phyloP scores from a whole-genome alignment of 352 stramenopile species.

The Phytophthora sp. region DNA sequence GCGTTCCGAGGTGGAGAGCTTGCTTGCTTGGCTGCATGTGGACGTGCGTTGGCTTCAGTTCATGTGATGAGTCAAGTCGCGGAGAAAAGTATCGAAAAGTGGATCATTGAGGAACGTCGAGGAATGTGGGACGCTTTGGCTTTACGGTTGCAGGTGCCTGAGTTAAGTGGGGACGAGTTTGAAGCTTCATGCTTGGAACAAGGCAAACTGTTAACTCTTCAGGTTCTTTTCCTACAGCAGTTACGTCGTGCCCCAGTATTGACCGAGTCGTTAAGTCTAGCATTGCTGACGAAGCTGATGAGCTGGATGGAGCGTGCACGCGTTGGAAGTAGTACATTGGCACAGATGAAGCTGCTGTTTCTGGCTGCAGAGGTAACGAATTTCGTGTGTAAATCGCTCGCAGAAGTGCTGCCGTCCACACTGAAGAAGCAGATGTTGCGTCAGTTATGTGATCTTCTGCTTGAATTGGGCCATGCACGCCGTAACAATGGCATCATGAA shows the following conservation, averaged over 20 bases:
- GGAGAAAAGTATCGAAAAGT: constrained; percentile 87
- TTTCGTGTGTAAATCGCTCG: constrained; percentile 69
- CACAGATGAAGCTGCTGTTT: constrained; percentile 87
- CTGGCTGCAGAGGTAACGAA: constrained; percentile 77
- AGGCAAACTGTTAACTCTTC: constrained; percentile 78
- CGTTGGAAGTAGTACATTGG: constrained; percentile 49
- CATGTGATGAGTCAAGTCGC: constrained; percentile 83
- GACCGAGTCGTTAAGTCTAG: constrained; percentile 72
- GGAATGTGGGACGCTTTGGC: constrained; percentile 70
- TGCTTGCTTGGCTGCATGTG: constrained; percentile 71
- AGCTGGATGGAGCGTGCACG: constrained; percentile 76
- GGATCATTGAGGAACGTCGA: constrained; percentile 80
- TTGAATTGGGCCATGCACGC: constrained; percentile 68
- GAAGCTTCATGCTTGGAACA: constrained; percentile 72
- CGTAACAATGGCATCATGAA: constrained; percentile 88
- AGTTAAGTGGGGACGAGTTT: constrained; percentile 85
- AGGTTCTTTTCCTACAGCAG: constrained; percentile 83
- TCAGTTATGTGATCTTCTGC: constrained; percentile 64
- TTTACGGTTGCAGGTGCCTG: constrained; percentile 66
- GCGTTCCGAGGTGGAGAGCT: constrained; percentile 82
- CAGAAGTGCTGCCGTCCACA: constrained; percentile 56
- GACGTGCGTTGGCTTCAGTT: constrained; percentile 79
- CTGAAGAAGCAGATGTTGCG: constrained; percentile 86
- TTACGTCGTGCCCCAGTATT: constrained; percentile 61
- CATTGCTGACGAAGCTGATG: constrained; percentile 75